These are phyloP conservation scores for Microsporum ferrugineum DNA, from an alignment of 2,329 filamentous ascomycete genomes.

Conservation along the genomic window DNA sequence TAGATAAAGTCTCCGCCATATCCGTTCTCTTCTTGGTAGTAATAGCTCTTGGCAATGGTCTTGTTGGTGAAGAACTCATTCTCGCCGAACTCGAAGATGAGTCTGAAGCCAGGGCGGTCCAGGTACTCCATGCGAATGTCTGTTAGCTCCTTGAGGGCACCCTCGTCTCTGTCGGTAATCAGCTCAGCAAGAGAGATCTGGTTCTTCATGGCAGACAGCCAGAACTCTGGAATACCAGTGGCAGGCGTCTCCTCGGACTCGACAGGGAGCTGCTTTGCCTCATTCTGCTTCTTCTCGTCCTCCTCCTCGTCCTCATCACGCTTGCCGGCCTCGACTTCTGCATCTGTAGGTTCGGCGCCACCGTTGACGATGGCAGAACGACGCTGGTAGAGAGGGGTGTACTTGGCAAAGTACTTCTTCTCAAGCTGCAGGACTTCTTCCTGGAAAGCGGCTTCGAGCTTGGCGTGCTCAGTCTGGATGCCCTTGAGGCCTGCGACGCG, in stretches of 20 bases:
- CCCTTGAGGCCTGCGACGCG: constrained; percentile 93
- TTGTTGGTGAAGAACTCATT: constrained; percentile 99
- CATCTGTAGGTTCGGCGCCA: constrained; percentile 67
- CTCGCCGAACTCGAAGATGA: constrained; percentile 92
- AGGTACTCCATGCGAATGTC: constrained; percentile 99
- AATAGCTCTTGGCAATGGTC: constrained; percentile 95
- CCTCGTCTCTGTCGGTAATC: constrained; percentile 96
- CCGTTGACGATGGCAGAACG: constrained; percentile 90
- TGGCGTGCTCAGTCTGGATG: constrained; percentile 96
- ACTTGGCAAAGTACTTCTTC: constrained; percentile 99
- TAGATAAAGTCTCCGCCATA: constrained; percentile 99
- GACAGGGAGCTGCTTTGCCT: constrained; percentile 36
- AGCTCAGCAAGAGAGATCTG: constrained; percentile 93
- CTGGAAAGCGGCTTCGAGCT: constrained; percentile 96
- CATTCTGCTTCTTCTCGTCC: constrained; percentile 46
- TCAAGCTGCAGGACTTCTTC: constrained; percentile 95
- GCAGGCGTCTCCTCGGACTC: constrained; percentile 39
- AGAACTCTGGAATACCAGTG: constrained; percentile 94
- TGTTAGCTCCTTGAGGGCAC: constrained; percentile 73
- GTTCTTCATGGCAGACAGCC: constrained; percentile 99
- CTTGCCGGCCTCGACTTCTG: constrained; percentile 78
- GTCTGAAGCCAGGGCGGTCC: constrained; percentile 91
- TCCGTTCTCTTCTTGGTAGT: constrained; percentile 95
- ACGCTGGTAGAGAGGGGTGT: constrained; percentile 93
- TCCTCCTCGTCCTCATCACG: constrained; percentile 56